Percentiles rank a stretch among this genome's conserved stretches.
Conservation (phyloP, 208 protist genomes). For the Trichomonas gallinae region DNA sequence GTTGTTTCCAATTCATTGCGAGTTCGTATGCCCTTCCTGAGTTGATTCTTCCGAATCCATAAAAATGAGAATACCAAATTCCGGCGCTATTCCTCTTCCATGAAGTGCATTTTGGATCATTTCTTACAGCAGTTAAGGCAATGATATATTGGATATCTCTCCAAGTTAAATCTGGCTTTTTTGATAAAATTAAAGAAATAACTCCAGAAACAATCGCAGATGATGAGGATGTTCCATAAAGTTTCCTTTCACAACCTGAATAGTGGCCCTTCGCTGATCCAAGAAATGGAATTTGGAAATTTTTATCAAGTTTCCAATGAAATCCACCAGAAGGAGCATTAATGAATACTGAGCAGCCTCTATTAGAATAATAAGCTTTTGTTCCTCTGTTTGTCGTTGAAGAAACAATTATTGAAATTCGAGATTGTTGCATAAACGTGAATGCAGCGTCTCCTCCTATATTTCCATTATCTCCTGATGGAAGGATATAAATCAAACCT, state of each 20-base stretch:
- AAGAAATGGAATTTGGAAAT: not conserved
- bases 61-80: not conserved
- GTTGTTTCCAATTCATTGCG: not conserved
- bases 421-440: not conserved
- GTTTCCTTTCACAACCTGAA: not conserved
- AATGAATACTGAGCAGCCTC: not conserved
- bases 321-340: not conserved
- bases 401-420: not conserved
- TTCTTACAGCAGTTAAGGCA: not conserved
- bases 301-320: not conserved
- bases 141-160: not conserved
- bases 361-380: not conserved
- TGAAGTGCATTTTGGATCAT: not conserved
- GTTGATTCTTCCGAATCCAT: not conserved
- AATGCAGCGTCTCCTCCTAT: not conserved
- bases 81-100: not conserved
- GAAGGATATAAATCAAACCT: not conserved
- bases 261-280: not conserved
- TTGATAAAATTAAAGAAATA: not conserved
- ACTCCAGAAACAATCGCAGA: not conserved
- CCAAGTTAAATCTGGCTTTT: not conserved
- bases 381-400: not conserved
- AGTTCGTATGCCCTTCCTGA: too few relatives aligned
- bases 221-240: not conserved
- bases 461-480: not conserved